Percentiles rank a stretch among this genome's conserved stretches.
Evolutionary conservation across 208 protist species (phyloP).

Genomic region (Acanthamoeba culbertsoni): DNA sequence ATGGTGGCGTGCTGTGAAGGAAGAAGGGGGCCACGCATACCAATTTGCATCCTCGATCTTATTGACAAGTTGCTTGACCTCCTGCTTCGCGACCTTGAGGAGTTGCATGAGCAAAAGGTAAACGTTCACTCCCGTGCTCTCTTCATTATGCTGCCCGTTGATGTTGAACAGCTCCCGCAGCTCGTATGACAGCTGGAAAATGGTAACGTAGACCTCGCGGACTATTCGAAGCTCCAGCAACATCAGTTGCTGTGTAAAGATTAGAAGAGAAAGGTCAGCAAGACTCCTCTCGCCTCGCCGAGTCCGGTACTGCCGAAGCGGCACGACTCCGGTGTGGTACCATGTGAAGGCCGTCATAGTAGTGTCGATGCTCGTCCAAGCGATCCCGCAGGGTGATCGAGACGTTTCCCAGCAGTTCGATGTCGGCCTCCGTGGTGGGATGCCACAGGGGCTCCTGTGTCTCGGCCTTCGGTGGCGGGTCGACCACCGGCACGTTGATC

Average conservation of each 20-base stretch:
- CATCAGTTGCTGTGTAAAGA: not conserved
- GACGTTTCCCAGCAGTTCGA: slow-evolving; percentile 1
- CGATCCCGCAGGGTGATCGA: not conserved
- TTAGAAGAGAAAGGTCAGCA: not conserved
- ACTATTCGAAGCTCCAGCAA: slow-evolving; percentile 4
- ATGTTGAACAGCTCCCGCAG: slow-evolving; percentile 42
- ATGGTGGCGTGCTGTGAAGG: not conserved
- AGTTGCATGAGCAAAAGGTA: slow-evolving; percentile 49
- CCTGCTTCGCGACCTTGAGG: slow-evolving; percentile 24
- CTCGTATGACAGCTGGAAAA: slow-evolving; percentile 47
- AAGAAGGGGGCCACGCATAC: too few relatives aligned
- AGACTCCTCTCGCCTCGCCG: too few relatives aligned
- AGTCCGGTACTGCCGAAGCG: too few relatives aligned
- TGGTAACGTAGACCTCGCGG: slow-evolving; percentile 10
- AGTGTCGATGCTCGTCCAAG: not conserved
- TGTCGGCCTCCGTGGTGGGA: not conserved
- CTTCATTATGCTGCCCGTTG: slow-evolving; percentile 29
- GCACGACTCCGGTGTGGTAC: too few relatives aligned
- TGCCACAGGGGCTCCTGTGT: not conserved
- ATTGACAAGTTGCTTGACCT: not conserved
- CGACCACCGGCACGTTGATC: not conserved
- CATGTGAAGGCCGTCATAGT: slow-evolving; percentile 32
- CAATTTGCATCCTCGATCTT: slow-evolving; percentile 44
- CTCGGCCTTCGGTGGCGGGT: not conserved
- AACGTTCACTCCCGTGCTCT: slow-evolving; percentile 31